Evolutionary conservation across 2,329 filamentous ascomycete species (phyloP), one percentile per base, ranked within the genome.

Genomic region (Grosmannia clavigera): DNA sequence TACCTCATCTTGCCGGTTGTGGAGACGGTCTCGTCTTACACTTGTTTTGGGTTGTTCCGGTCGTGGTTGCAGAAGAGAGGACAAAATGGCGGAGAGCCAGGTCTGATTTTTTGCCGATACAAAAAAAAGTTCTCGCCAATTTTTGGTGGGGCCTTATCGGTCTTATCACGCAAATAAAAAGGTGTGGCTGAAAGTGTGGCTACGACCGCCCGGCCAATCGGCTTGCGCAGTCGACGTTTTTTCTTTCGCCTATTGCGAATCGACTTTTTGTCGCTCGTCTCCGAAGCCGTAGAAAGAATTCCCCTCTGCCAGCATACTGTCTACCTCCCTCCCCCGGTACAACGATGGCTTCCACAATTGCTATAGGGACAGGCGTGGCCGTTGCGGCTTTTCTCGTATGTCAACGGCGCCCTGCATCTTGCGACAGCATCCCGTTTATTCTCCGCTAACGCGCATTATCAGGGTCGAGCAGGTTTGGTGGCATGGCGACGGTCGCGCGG

Each of bases 381-480:
- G 81, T 81, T 43, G 81, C 82, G n/a, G 84, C 84, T 59, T 86
- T 85, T 70, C 77, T 86, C 67, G 83, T 85, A 69, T 43, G 64
- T 60, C 56, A 46, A n/a, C 22, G 22, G 29, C 53, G 16, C 22
- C 38, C 6, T 46, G 29, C 46, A 48, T 55, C 43, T 55, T 64
- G 11, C 3, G 38, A 46, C 56, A 16, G 11, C 16, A 14, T 40
- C 31, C 31, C 12, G 54, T 55, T 1, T n/a, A n/a, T n/a, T 46
- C 16, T 46, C 43, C 19, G 43, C 55, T 61, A 61, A 64, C 58
- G 67, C 61, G 57, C 53, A 22, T n/a, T 4, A n/a, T 12, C 68
- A 96, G 91, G 92, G 94, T 66, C 90, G 94, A 70, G 92, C 94
- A 62, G 92, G 92, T 68, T 82, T 95, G 48, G 88, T 97, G 68